Percentiles rank a stretch among this genome's conserved stretches.
Evolutionary conservation across 495 filamentous ascomycete genomes (phyloP).

Genomic region (Hyphodiscus hymeniophilus): DNA sequence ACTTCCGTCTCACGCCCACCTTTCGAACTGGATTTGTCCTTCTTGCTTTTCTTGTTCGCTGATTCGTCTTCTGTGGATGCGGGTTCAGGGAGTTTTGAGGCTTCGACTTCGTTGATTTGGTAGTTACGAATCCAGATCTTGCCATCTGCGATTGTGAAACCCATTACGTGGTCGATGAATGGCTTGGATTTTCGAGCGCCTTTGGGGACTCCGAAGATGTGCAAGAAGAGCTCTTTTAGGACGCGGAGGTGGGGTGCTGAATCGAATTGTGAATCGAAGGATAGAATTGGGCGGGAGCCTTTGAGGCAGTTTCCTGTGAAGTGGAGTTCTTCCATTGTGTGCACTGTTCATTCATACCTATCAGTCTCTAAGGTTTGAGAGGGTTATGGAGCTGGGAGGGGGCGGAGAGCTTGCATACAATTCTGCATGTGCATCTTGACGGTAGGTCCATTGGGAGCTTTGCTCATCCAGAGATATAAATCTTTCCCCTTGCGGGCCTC

Average conservation of each 20-base stretch:
- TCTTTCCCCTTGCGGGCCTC: constrained; percentile 94
- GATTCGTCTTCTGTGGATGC: constrained; percentile 14
- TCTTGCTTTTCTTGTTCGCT: constrained; percentile 25
- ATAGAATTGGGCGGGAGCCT: constrained; percentile 88
- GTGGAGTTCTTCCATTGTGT: constrained; percentile 93
- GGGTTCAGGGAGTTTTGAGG: constrained; percentile 32
- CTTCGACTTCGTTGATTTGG: constrained; percentile 80
- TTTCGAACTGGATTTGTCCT: constrained; percentile 12
- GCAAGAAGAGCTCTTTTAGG: constrained; percentile 80
- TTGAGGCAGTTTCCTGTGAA: constrained; percentile 96
- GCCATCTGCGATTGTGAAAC: constrained; percentile 84
- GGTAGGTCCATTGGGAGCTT: constrained; percentile 91
- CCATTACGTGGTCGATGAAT: constrained; percentile 91
- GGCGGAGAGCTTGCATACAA: constrained; percentile 19
- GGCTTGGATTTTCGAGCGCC: constrained; percentile 84
- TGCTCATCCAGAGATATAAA: constrained; percentile 88
- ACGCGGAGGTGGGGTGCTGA: constrained; percentile 59
- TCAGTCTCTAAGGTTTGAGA: constrained; percentile 2
- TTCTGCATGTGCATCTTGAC: constrained; percentile 80
- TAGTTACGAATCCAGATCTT: constrained; percentile 97
- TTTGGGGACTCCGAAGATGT: constrained; percentile 91
- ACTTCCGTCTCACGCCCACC: constrained; percentile 58
- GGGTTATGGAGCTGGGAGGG: neutral
- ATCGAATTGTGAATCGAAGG: constrained; percentile 84
- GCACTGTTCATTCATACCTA: constrained; percentile 46